Conservation (phyloP, 1,284 basidiomycete genomes). For the Irpex sp. region DNA sequence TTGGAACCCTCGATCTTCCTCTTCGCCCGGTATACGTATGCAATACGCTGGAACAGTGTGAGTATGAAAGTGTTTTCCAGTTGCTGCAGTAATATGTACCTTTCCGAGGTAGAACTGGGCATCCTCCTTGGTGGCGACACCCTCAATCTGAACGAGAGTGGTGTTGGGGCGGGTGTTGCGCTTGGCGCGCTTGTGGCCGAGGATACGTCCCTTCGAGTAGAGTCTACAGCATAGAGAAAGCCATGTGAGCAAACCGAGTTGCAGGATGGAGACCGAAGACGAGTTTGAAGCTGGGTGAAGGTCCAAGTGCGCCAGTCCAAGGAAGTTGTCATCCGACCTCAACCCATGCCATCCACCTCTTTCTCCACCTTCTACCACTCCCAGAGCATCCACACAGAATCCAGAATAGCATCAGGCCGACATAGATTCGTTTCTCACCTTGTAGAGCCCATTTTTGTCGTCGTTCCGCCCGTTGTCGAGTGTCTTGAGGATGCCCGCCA, state of each 20-base stretch:
- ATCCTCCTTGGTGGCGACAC: constrained; percentile 91
- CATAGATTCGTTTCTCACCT: constrained; percentile 47
- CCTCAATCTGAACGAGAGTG: constrained; percentile 95
- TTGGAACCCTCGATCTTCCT: constrained; percentile 89
- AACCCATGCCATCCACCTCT: constrained; percentile 32
- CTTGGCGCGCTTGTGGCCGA: constrained; percentile 98
- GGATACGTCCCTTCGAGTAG: constrained; percentile 95
- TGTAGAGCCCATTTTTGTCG: constrained; percentile 68
- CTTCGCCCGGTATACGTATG: constrained; percentile 97
- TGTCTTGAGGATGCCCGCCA: constrained; percentile 24
- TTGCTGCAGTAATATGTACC: constrained; percentile 46
- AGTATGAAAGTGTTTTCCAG: background rate
- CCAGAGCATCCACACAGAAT: constrained; percentile 15
- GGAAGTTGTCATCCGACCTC: constrained; percentile 34
- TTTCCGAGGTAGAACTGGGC: constrained; percentile 99
- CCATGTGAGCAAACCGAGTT: background rate
- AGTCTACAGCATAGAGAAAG: constrained; percentile 52
- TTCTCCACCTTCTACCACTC: constrained; percentile 18
- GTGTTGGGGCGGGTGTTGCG: constrained; percentile 95
- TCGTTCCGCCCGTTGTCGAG: constrained; percentile 28
- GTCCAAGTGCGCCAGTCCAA: constrained; percentile 1
- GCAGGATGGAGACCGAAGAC: background rate
- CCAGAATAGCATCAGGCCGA: constrained; percentile 11
- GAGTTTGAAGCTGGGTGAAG: background rate
- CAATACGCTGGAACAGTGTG: constrained; percentile 68